These are phyloP conservation scores for Ophiosphaerella herpotricha DNA, from an alignment of 2,329 filamentous ascomycete genomes.

Conservation along the genomic window DNA sequence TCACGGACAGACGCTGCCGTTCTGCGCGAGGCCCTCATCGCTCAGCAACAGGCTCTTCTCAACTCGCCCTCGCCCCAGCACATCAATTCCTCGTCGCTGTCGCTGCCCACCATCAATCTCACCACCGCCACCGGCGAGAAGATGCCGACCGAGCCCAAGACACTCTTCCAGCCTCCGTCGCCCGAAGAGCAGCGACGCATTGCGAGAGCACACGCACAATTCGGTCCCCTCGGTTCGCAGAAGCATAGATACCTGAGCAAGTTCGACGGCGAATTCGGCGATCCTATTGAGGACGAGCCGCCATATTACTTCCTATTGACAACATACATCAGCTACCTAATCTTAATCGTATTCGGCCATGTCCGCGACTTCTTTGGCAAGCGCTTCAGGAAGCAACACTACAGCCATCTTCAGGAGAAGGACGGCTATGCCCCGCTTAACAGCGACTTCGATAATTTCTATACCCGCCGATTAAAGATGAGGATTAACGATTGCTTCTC, in stretches of 20 bases:
- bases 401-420: conserved; percentile 77
- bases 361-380: conserved; percentile 98
- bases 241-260: conserved; percentile 88
- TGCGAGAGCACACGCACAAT: conserved; percentile 83
- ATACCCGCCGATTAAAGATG: conserved; percentile 88
- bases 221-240: conserved; percentile 79
- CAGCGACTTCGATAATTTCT: conserved; percentile 99
- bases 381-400: conserved; percentile 85
- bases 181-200: conserved; percentile 79
- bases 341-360: conserved; percentile 94
- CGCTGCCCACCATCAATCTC: conserved; percentile 87
- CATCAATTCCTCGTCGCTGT: conserved; percentile 73
- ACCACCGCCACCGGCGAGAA: conserved; percentile 82
- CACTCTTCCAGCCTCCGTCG: conserved; percentile 84
- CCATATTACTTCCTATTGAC: conserved; percentile 97
- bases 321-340: conserved; percentile 96
- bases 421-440: conserved; percentile 95
- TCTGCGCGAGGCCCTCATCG: conserved; percentile 69
- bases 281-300: conserved; percentile 90
- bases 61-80: conserved; percentile 66
- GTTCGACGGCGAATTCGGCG: conserved; percentile 79
- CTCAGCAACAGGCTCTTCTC: conserved; percentile 63
- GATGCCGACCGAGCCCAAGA: conserved; percentile 74
- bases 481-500: conserved; percentile 97
- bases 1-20: conserved; percentile 65